Percentiles rank a stretch among this genome's conserved stretches.
Evolutionary conservation across 208 protist genomes (phyloP).

Genomic region (Zelonia costaricensis): DNA sequence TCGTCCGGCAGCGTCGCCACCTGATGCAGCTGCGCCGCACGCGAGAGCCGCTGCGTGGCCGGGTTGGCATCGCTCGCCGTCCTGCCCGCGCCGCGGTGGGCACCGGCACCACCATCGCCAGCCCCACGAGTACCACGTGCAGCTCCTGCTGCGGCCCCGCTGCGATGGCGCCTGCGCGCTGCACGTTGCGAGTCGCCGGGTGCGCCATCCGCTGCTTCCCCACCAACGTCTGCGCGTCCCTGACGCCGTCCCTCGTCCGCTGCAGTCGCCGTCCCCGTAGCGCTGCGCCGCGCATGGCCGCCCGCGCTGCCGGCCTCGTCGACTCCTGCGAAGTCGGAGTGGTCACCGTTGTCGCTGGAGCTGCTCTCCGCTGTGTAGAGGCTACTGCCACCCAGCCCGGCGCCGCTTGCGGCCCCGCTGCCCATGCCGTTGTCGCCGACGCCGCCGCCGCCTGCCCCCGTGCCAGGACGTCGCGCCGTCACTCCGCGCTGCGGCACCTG

Average conservation of each 20-base stretch:
- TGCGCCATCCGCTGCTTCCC: too few relatives aligned
- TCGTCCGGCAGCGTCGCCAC: constrained; percentile 41
- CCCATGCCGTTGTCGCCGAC: neutral
- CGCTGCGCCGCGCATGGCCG: neutral
- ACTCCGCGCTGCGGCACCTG: neutral
- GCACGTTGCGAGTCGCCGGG: too few relatives aligned
- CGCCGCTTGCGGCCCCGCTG: too few relatives aligned
- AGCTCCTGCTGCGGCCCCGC: too few relatives aligned
- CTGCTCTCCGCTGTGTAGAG: constrained; percentile 15
- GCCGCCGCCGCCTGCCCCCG: neutral
- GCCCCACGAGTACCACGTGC: too few relatives aligned
- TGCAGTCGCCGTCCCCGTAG: too few relatives aligned
- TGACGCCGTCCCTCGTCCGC: too few relatives aligned
- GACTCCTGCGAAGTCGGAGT: neutral
- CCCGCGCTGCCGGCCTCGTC: neutral
- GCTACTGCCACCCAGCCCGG: constrained; percentile 4
- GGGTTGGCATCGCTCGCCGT: neutral
- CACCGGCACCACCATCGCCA: too few relatives aligned
- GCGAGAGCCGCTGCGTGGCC: constrained; percentile 18
- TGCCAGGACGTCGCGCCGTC: neutral
- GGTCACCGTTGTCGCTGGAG: constrained; percentile 1
- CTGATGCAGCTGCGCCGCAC: constrained; percentile 30
- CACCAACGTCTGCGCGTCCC: too few relatives aligned
- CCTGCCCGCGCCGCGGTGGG: too few relatives aligned
- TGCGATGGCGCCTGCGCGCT: too few relatives aligned